Percentiles rank a stretch among this genome's conserved stretches.
Conservation (phyloP, 331 rosid genomes). For the Telfairia occidentalis region DNA sequence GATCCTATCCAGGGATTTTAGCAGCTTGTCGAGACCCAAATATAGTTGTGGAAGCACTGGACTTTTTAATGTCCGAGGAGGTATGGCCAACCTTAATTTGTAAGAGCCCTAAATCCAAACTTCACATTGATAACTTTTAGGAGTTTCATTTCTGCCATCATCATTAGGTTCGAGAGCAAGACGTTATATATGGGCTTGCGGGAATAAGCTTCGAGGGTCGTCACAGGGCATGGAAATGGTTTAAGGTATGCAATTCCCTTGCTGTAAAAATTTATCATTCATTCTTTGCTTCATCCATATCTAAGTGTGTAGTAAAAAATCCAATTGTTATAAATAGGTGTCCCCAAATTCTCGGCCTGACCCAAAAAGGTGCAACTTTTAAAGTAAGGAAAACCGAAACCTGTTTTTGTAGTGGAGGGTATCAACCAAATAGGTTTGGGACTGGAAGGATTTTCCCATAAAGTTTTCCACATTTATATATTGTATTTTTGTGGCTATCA, state of each 20-base stretch:
- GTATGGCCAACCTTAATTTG: slow-evolving; percentile 11
- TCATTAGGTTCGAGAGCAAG: slow-evolving; percentile 47
- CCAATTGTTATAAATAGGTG: not conserved
- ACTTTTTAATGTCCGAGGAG: slow-evolving; percentile 41
- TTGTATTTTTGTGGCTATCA: not conserved
- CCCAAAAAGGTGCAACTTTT: not conserved
- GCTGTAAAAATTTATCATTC: not conserved
- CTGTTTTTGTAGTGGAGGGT: not conserved
- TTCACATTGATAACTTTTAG: not conserved
- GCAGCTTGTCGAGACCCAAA: slow-evolving; percentile 46
- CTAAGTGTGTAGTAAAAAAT: not conserved
- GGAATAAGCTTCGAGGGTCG: slow-evolving; percentile 43
- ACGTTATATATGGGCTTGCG: slow-evolving; percentile 24
- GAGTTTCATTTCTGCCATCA: not conserved
- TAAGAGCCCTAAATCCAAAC: not conserved
- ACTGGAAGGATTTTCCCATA: not conserved
- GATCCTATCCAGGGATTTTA: slow-evolving; percentile 29
- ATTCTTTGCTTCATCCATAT: not conserved
- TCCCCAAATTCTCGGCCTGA: not conserved
- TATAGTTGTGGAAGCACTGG: slow-evolving; percentile 34
- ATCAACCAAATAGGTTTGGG: not conserved
- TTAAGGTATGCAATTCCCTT: slow-evolving; percentile 31
- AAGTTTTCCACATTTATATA: not conserved
- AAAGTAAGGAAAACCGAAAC: not conserved
- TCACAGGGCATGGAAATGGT: slow-evolving; percentile 42